phyloP scores from a whole-genome alignment of 495 filamentous ascomycete genomes.

The Aspergillus hancockii region DNA sequence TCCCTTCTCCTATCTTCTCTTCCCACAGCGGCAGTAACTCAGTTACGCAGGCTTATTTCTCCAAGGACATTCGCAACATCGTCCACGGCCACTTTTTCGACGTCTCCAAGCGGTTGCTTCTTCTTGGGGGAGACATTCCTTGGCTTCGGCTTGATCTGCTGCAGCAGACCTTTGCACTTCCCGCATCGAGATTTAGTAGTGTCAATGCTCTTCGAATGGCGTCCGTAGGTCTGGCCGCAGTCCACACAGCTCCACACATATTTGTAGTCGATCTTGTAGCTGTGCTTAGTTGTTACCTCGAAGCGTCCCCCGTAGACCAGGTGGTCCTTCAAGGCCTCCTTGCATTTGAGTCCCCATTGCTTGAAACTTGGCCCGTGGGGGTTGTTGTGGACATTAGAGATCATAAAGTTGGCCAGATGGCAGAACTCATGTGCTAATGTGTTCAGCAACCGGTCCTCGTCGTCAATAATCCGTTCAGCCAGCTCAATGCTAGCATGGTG shows the following conservation, averaged over 20 bases:
- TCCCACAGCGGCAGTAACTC: neutral
- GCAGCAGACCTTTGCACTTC: conserved; percentile 61
- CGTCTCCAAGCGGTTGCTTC: conserved; percentile 32
- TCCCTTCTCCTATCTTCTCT: too few relatives aligned
- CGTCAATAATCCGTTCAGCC: conserved; percentile 80
- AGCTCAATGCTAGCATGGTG: conserved; percentile 85
- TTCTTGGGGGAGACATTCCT: conserved; percentile 57
- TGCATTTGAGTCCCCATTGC: conserved; percentile 58
- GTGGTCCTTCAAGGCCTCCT: conserved; percentile 42
- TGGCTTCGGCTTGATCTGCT: conserved; percentile 80
- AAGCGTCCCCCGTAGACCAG: conserved; percentile 55
- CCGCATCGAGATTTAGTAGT: conserved; percentile 66
- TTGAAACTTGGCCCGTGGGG: conserved; percentile 88
- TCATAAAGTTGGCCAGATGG: conserved; percentile 86
- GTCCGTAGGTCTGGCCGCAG: conserved; percentile 68
- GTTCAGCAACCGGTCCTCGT: conserved; percentile 76
- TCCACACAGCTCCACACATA: conserved; percentile 80
- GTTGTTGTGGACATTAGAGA: conserved; percentile 63
- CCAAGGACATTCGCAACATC: conserved; percentile 17
- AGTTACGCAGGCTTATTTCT: conserved; percentile 13
- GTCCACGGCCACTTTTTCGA: neutral
- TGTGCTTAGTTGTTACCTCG: conserved; percentile 81
- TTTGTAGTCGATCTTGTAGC: conserved; percentile 85
- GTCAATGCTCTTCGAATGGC: conserved; percentile 84
- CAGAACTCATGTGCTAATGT: conserved; percentile 94